These are phyloP conservation scores for Lactuca sativa DNA, from an alignment of 129 eudicot genomes.

Conservation along the genomic window DNA sequence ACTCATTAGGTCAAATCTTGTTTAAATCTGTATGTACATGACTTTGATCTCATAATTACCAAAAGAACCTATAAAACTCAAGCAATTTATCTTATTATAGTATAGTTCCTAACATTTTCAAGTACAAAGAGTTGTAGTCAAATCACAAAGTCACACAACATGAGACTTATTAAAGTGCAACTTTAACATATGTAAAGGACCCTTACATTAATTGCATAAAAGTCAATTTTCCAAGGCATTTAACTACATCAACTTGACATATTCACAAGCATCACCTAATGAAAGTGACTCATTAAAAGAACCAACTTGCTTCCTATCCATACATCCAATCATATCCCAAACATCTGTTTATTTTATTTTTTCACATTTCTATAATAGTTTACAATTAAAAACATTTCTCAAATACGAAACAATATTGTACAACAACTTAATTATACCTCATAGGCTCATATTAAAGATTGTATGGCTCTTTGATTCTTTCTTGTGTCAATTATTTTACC, in stretches of 20 bases:
- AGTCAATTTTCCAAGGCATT: constrained; percentile 13
- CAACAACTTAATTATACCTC: not conserved
- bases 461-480: not conserved
- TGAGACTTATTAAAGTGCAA: constrained; percentile 26
- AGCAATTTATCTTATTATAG: not conserved
- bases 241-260: constrained; percentile 8
- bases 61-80: not conserved
- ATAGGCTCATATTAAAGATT: not conserved
- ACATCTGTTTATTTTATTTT: no score
- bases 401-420: not conserved
- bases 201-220: constrained; percentile 20
- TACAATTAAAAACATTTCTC: not conserved
- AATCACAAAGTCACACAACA: constrained; percentile 21
- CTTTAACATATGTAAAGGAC: constrained; percentile 22
- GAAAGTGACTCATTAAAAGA: constrained; percentile 20
- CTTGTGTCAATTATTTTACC: not conserved
- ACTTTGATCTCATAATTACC: not conserved
- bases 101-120: not conserved
- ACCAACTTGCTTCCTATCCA: constrained; percentile 22
- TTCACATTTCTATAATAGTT: not conserved
- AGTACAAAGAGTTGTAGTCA: constrained; percentile 8
- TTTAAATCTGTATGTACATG: not conserved
- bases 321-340: not conserved
- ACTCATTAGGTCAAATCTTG: not conserved
- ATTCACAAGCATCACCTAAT: constrained; percentile 26